Evolutionary conservation across 441 rosid genomes (phyloP).

Genomic region (Corymbia calophylla): DNA sequence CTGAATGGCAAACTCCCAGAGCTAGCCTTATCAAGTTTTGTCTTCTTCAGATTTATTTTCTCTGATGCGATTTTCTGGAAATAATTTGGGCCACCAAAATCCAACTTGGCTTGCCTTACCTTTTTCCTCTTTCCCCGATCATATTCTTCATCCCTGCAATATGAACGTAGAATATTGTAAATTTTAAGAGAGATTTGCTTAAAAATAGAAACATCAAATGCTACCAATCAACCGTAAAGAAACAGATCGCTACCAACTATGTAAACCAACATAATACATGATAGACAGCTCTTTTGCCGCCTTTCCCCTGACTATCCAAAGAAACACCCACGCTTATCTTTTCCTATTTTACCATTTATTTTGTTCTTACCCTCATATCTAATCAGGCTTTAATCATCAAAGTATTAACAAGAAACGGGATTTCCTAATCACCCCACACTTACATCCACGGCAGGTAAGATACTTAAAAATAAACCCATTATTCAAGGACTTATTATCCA

Average conservation of each 20-base stretch:
- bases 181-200: not conserved
- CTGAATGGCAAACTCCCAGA: constrained; percentile 55
- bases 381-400: not conserved
- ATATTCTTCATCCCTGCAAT: constrained; percentile 83
- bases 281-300: not conserved
- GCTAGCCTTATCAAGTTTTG: constrained; percentile 29
- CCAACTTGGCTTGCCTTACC: constrained; percentile 31
- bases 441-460: not conserved
- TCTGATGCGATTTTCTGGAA: constrained; percentile 63
- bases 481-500: not conserved
- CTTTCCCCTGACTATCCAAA: not conserved
- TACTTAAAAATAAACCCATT: not conserved
- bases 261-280: not conserved
- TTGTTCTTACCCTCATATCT: not conserved
- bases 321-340: not conserved
- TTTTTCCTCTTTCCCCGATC: constrained; percentile 89
- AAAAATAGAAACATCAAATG: not conserved
- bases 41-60: constrained; percentile 35
- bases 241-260: not conserved
- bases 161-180: not conserved
- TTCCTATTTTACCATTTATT: not conserved
- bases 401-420: not conserved
- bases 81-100: constrained; percentile 53
- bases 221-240: not conserved
- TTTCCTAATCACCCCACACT: not conserved